A percentile compares a stretch with the other conserved stretches of the same genome.
Evolutionary conservation across 179 eudicot species (phyloP).

Genomic region (Beta macrorhiza): DNA sequence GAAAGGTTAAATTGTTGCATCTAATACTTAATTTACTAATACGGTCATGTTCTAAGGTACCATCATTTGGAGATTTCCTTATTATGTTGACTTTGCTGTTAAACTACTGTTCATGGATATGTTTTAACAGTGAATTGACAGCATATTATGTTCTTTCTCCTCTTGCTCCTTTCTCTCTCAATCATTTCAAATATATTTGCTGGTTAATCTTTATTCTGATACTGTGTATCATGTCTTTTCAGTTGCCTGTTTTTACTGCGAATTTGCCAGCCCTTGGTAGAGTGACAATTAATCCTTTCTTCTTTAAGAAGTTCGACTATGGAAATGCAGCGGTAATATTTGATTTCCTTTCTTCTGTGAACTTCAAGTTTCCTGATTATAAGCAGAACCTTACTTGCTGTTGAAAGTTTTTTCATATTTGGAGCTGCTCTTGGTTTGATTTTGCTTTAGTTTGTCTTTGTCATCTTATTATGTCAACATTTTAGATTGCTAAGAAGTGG

Average conservation of each 20-base stretch:
- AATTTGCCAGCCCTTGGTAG: constrained; percentile 58
- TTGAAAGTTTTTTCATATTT: not conserved
- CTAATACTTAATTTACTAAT: not conserved
- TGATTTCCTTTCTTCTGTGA: constrained; percentile 8
- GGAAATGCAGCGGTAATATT: constrained; percentile 63
- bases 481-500: not conserved
- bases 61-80: not conserved
- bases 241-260: constrained; percentile 77
- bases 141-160: not conserved
- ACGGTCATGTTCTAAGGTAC: not conserved
- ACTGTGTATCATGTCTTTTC: constrained; percentile 19
- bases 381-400: not conserved
- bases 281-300: constrained; percentile 60
- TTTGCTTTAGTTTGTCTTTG: not conserved
- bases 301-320: constrained; percentile 89
- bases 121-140: not conserved
- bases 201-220: not conserved
- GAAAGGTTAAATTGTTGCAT: not conserved
- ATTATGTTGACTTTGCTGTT: not conserved
- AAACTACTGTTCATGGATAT: not conserved
- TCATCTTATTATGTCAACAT: not conserved
- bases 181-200: not conserved
- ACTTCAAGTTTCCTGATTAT: constrained; percentile 7
- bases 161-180: not conserved
- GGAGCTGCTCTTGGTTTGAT: not conserved